These are phyloP conservation scores for Amylostereum chailletii DNA, from an alignment of 1,284 basidiomycete species.

Conservation along the genomic window DNA sequence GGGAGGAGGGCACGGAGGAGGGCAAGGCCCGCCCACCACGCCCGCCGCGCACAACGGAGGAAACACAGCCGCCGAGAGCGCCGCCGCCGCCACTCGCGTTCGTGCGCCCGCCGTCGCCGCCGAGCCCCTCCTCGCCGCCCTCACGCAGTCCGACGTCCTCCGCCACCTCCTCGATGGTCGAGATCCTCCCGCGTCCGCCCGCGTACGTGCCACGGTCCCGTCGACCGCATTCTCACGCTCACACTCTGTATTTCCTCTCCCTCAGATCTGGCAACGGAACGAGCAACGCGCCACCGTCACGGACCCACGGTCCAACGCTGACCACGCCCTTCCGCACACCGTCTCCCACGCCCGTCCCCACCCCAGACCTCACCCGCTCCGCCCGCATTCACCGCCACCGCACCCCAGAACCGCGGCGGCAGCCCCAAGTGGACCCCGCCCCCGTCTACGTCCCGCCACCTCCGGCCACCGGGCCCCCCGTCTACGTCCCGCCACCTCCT, in stretches of 20 bases:
- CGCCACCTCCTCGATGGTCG: too few relatives aligned
- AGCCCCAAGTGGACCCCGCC: constrained; percentile 1
- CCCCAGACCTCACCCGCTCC: constrained; percentile 7
- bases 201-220: too few relatives aligned
- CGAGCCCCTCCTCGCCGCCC: too few relatives aligned
- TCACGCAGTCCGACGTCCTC: too few relatives aligned
- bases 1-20: constrained; percentile 19
- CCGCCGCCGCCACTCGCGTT: neutral
- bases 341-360: constrained; percentile 8
- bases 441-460: neutral
- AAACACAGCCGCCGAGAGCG: constrained; percentile 6
- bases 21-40: constrained; percentile 3
- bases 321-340: constrained; percentile 9
- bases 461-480: neutral
- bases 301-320: constrained; percentile 2
- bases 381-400: neutral
- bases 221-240: too few relatives aligned
- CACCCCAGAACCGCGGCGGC: neutral
- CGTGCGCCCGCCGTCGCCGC: too few relatives aligned
- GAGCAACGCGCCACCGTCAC: too few relatives aligned
- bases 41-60: neutral
- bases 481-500: neutral
- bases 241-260: too few relatives aligned
- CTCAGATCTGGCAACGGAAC: too few relatives aligned
- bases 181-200: too few relatives aligned